phyloP scores from a whole-genome alignment of 768 basidiomycete genomes.

The Chalciporus sphaerocephalus region DNA sequence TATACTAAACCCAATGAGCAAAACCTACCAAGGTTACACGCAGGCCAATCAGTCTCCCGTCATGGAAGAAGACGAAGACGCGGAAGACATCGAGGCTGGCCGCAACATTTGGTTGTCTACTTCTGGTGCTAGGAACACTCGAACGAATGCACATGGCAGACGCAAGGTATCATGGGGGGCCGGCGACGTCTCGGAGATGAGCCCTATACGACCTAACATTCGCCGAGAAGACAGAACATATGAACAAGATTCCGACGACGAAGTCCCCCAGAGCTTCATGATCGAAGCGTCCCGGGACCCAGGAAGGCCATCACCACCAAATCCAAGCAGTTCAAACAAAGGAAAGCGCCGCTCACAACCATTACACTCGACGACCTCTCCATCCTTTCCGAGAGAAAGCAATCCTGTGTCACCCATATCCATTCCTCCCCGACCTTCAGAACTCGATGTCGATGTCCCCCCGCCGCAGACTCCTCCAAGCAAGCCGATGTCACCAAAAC shows the following conservation, averaged over 20 bases:
- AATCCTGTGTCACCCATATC: constrained; percentile 39
- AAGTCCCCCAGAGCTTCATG: constrained; percentile 83
- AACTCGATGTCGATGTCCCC: constrained; percentile 43
- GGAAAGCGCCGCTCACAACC: constrained; percentile 45
- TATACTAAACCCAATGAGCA: constrained; percentile 77
- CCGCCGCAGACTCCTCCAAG: constrained; percentile 18
- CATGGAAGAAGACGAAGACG: constrained; percentile 63
- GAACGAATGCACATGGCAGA: constrained; percentile 41
- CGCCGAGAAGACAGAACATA: constrained; percentile 60
- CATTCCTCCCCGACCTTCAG: constrained; percentile 63
- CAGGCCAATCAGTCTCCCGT: constrained; percentile 69
- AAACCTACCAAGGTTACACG: constrained; percentile 68
- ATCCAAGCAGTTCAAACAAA: constrained; percentile 27
- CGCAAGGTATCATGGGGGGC: constrained; percentile 61
- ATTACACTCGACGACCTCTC: constrained; percentile 46
- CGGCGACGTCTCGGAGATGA: constrained; percentile 48
- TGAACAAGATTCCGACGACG: constrained; percentile 69
- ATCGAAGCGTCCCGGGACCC: constrained; percentile 57
- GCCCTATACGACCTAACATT: constrained; percentile 64
- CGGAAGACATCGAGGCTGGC: constrained; percentile 63
- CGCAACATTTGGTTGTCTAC: constrained; percentile 36
- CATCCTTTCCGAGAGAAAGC: constrained; percentile 37
- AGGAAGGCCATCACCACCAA: constrained; percentile 35
- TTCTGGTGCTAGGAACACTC: constrained; percentile 24
- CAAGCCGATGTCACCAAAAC: constrained; percentile 32